Evolutionary conservation across 2,329 filamentous ascomycete species (phyloP), one percentile per base, ranked within the genome.

Genomic region (Rachicladosporium sp.): DNA sequence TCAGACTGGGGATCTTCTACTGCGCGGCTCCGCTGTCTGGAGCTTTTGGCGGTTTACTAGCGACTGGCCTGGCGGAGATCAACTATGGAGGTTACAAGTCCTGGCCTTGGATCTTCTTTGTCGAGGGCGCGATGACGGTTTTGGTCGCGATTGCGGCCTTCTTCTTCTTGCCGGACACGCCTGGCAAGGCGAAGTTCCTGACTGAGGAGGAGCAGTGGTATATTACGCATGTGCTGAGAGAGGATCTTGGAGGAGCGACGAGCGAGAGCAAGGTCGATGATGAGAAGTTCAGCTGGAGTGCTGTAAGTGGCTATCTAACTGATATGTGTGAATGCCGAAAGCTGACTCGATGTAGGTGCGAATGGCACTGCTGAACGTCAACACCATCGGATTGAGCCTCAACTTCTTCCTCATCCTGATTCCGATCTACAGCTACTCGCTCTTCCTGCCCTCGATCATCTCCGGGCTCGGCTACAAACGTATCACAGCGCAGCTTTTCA

Each of bases 111-210:
- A 19, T 41, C 31, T 38, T 43, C 40, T 49, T 64, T 73, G 46
- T 47, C 27, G 77, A 81, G 55, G 76, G 76, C 7, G 54, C 73
- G 2, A 73, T 76, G 1, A 73, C 70, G 6, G 55, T 78, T 4
- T 41, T 71, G 3, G 64, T 74, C 2, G 70, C 71, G 0, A 50
- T 69, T 2, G 48, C 73, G 3, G 66, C 71, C 2, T 79, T 65
- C 52, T 71, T 73, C 46, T 63, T 64, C 38, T 53, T 74, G 6
- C 71, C 71, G 0, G 68, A 73, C 43, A 74, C 70, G 12, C 71
- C 71, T 2, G 59, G 65, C 31, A 71, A 95, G 95, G 84, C 89
- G 91, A 70, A 86, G 77, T 63, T 61, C 41, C 42, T 63, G 10
- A 55, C 47, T 15, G 39, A 42, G 29, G 48, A 55, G 33, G 57